Evolutionary conservation across 305 asterid genomes (phyloP).

Genomic region (Nicotiana rustica): DNA sequence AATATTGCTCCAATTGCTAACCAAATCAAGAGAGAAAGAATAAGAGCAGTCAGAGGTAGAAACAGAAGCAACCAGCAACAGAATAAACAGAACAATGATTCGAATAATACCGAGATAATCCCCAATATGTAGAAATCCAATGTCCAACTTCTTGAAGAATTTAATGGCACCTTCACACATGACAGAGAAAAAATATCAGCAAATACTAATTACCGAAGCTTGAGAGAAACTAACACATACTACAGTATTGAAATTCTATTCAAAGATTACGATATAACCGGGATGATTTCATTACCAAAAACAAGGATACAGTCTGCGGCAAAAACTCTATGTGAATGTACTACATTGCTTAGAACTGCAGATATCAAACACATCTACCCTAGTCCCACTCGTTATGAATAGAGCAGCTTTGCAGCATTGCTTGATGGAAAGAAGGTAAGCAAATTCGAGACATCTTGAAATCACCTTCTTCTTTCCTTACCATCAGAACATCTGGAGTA

Average conservation of each 20-base stretch:
- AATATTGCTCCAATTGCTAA: constrained; percentile 58
- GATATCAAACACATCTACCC: not conserved
- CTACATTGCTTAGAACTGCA: constrained; percentile 26
- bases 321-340: not conserved
- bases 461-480: constrained; percentile 15
- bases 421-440: constrained; percentile 29
- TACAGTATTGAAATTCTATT: not conserved
- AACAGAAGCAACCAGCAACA: constrained; percentile 26
- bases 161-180: constrained; percentile 42
- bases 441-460: not conserved
- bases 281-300: constrained; percentile 13
- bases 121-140: constrained; percentile 47
- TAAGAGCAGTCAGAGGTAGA: constrained; percentile 16
- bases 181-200: not conserved
- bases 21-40: not conserved
- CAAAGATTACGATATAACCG: not conserved
- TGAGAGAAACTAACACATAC: constrained; percentile 4
- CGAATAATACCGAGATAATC: constrained; percentile 53
- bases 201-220: not conserved
- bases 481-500: constrained; percentile 24
- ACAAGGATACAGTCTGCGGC: not conserved
- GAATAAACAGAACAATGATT: not conserved
- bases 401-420: constrained; percentile 29
- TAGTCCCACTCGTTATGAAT: not conserved
- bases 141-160: constrained; percentile 43